Conservation (phyloP, 1,139 yeast species). For the Pichia sp. region DNA sequence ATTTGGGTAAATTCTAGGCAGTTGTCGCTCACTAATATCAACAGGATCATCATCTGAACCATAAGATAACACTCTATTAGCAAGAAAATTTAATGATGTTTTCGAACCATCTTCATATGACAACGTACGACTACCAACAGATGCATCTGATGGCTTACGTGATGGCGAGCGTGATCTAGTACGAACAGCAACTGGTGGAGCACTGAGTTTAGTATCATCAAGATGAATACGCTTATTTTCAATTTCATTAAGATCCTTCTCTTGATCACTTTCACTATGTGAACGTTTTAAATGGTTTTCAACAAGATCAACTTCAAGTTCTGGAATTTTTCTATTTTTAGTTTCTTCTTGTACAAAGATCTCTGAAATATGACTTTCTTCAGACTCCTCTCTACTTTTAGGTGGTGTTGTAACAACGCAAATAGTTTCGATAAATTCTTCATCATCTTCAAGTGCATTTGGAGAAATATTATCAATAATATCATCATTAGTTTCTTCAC, state of each 20-base stretch:
- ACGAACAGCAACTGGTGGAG: constrained; percentile 18
- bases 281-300: constrained; percentile 3
- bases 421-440: constrained; percentile 1
- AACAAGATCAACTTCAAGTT: constrained; percentile 1
- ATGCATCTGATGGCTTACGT: constrained; percentile 19
- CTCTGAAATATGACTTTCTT: constrained; percentile 11
- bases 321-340: not conserved
- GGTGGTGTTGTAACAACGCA: not conserved
- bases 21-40: constrained; percentile 8
- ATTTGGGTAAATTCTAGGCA: constrained; percentile 16
- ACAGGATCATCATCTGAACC: constrained; percentile 22
- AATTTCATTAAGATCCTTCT: not conserved
- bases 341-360: constrained; percentile 5
- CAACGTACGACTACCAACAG: constrained; percentile 16
- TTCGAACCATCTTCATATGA: constrained; percentile 21
- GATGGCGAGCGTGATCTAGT: constrained; percentile 26
- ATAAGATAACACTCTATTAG: constrained; percentile 24
- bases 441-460: constrained; percentile 15
- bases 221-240: constrained; percentile 6
- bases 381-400: constrained; percentile 6
- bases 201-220: constrained; percentile 5
- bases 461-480: not conserved
- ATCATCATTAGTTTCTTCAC: not conserved
- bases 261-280: not conserved
- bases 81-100: constrained; percentile 20